Evolutionary conservation across 2,329 filamentous ascomycete species (phyloP).

Genomic region (Aspergillus glaucus): DNA sequence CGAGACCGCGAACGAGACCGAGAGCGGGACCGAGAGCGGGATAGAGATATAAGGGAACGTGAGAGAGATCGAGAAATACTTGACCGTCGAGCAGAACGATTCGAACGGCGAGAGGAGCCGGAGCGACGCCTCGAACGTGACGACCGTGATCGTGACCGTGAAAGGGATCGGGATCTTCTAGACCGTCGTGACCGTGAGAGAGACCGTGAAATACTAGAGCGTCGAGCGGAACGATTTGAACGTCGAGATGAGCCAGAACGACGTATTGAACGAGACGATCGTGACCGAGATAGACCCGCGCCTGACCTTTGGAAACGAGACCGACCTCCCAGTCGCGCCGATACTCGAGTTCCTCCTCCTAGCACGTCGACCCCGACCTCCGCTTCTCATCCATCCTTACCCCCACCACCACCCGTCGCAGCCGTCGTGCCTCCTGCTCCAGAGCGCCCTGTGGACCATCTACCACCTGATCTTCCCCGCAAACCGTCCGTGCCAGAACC

Average conservation of each 20-base stretch:
- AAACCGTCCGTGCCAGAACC: conserved; percentile 21
- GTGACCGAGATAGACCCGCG: conserved; percentile 20
- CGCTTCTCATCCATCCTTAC: conserved; percentile 5
- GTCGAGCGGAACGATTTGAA: conserved; percentile 23
- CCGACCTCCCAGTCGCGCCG: conserved; percentile 27
- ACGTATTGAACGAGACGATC: conserved; percentile 23
- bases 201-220: conserved; percentile 19
- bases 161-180: conserved; percentile 13
- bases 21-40: conserved; percentile 28
- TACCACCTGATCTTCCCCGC: conserved; percentile 17
- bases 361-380: conserved; percentile 13
- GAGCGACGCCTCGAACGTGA: conserved; percentile 27
- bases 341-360: conserved; percentile 22
- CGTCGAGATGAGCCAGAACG: conserved; percentile 27
- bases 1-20: conserved; percentile 34
- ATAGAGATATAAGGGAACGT: conserved; percentile 15
- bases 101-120: conserved; percentile 23
- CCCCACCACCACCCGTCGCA: conserved; percentile 3
- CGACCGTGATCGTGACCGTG: conserved; percentile 24
- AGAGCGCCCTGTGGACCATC: conserved; percentile 22
- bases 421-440: conserved; percentile 5
- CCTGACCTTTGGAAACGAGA: conserved; percentile 36
- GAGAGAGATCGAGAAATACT: conserved; percentile 16
- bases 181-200: conserved; percentile 10
- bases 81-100: conserved; percentile 22